A percentile compares a stretch with the other conserved stretches of the same genome.
Evolutionary conservation across 441 rosid species (phyloP).

Genomic region (Croton setiger): DNA sequence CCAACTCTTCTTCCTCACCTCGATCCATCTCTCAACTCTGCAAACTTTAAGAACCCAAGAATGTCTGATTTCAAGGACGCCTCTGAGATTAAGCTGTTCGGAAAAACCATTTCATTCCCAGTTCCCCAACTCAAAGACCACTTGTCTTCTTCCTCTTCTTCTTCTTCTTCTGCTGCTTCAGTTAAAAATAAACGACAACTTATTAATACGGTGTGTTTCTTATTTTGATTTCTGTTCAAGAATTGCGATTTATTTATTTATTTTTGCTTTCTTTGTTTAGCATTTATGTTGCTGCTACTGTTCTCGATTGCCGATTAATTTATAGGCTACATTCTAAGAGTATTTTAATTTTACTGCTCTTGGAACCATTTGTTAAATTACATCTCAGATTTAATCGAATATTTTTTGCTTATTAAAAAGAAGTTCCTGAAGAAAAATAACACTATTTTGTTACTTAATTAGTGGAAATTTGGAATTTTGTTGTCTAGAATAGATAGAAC

Average conservation of each 20-base stretch:
- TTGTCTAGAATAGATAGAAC: too few relatives aligned
- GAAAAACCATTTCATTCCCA: conserved; percentile 50
- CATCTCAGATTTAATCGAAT: too few relatives aligned
- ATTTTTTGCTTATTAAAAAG: too few relatives aligned
- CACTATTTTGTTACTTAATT: neutral
- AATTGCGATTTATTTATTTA: conserved; percentile 4
- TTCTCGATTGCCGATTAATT: too few relatives aligned
- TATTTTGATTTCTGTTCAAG: neutral
- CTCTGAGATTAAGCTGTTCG: conserved; percentile 59
- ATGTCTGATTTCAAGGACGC: conserved; percentile 33
- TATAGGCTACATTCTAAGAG: too few relatives aligned
- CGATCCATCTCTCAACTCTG: conserved; percentile 6
- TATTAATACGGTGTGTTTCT: conserved; percentile 32
- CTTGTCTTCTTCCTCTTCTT: conserved; percentile 19
- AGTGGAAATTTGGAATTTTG: neutral
- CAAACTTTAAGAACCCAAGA: neutral
- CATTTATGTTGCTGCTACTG: neutral
- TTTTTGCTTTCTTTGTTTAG: neutral
- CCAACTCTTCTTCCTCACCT: neutral
- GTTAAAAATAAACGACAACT: conserved; percentile 7
- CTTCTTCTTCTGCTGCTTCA: conserved; percentile 11
- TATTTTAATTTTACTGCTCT: too few relatives aligned
- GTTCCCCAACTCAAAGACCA: conserved; percentile 6
- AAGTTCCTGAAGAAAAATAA: too few relatives aligned
- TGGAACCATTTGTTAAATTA: too few relatives aligned